Percentiles rank a stretch among this genome's conserved stretches.
Evolutionary conservation across 208 protist genomes (phyloP).

Genomic region (Wallacemonas sp.): DNA sequence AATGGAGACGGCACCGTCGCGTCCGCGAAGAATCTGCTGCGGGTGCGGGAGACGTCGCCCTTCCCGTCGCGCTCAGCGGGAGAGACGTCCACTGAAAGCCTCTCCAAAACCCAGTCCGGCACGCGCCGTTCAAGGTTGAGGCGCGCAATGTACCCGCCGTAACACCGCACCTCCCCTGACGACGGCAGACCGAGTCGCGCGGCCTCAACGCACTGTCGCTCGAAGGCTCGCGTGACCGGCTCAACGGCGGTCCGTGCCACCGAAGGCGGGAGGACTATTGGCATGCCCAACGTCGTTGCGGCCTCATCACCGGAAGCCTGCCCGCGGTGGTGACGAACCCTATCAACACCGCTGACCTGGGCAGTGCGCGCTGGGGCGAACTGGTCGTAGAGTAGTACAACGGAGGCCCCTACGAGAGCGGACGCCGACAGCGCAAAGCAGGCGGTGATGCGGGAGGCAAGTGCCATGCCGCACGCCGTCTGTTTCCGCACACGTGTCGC

Average conservation of each 20-base stretch:
- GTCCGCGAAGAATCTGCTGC: slow-evolving; percentile 72
- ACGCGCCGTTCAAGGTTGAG: slow-evolving; percentile 81
- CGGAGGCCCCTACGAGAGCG: background rate
- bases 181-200: slow-evolving; percentile 50
- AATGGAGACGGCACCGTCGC: slow-evolving; percentile 50
- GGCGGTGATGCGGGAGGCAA: background rate
- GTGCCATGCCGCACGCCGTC: background rate
- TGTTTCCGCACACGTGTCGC: too few relatives aligned
- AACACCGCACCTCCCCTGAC: slow-evolving; percentile 53
- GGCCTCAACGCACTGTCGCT: slow-evolving; percentile 32
- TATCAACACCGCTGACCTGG: background rate
- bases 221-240: slow-evolving; percentile 14
- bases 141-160: slow-evolving; percentile 67
- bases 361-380: background rate
- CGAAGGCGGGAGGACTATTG: slow-evolving; percentile 34
- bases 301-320: too few relatives aligned
- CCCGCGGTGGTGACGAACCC: too few relatives aligned
- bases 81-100: background rate
- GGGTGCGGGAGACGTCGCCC: slow-evolving; percentile 26
- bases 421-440: background rate
- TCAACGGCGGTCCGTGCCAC: background rate
- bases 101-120: slow-evolving; percentile 81
- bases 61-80: slow-evolving; percentile 7
- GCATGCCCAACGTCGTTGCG: slow-evolving; percentile 3
- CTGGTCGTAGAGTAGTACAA: slow-evolving; percentile 2